Evolutionary conservation across 140 eudicot species (phyloP).

Genomic region (Oenanthe javanica): DNA sequence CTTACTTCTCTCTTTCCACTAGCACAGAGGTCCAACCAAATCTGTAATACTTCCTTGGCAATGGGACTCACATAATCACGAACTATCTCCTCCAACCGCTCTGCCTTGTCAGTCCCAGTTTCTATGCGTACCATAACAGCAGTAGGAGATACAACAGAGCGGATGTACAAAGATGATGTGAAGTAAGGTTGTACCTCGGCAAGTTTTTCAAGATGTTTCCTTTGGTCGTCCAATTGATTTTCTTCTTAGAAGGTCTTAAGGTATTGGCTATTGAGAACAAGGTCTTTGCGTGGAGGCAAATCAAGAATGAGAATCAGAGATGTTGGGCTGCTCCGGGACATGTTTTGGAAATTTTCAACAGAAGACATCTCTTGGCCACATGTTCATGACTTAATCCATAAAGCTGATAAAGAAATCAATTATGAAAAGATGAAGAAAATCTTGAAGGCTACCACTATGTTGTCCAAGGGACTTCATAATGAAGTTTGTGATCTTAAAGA

Average conservation of each 20-base stretch:
- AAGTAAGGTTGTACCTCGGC: constrained; percentile 60
- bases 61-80: constrained; percentile 37
- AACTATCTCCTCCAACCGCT: constrained; percentile 51
- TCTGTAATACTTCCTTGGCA: constrained; percentile 47
- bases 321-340: constrained; percentile 53
- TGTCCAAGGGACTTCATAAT: too few species aligned
- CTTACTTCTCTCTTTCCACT: constrained; percentile 35
- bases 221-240: constrained; percentile 54
- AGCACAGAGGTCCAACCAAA: constrained; percentile 75
- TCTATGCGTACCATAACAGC: constrained; percentile 54
- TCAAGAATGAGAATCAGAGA: constrained; percentile 69
- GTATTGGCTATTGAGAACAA: constrained; percentile 60
- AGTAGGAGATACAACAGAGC: constrained; percentile 65
- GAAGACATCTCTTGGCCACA: too few species aligned
- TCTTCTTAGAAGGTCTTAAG: constrained; percentile 84
- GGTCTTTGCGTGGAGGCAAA: constrained; percentile 75
- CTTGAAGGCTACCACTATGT: too few species aligned
- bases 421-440: too few species aligned
- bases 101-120: constrained; percentile 21
- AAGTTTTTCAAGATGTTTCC: constrained; percentile 45
- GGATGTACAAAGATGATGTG: constrained; percentile 65
- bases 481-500: too few species aligned
- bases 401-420: too few species aligned
- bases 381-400: too few species aligned
- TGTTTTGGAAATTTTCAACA: too few species aligned